phyloP scores from a whole-genome alignment of 768 basidiomycete genomes.

The Punctularia strigosozonata region DNA sequence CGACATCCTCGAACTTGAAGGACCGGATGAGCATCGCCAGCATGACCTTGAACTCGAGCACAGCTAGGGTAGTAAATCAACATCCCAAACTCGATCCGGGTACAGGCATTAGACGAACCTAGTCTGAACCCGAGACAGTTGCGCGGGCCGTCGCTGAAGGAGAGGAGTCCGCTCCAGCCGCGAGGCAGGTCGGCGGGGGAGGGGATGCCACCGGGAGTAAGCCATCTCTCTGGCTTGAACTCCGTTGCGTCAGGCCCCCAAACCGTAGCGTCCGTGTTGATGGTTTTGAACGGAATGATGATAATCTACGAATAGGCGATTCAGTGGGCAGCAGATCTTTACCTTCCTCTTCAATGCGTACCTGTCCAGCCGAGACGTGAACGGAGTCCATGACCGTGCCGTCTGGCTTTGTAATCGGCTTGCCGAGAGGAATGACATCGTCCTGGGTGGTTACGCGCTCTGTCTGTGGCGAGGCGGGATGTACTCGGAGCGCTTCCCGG shows the following conservation, averaged over 20 bases:
- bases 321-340: neutral
- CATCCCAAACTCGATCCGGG: no score
- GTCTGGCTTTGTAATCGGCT: constrained; percentile 18
- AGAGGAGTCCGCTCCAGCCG: constrained; percentile 25
- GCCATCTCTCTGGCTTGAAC: constrained; percentile 30
- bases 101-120: constrained; percentile 15
- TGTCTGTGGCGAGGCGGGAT: constrained; percentile 27
- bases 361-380: constrained; percentile 25
- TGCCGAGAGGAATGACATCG: constrained; percentile 29
- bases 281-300: constrained; percentile 20
- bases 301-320: constrained; percentile 15
- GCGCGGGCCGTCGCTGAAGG: constrained; percentile 31
- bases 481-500: constrained; percentile 30
- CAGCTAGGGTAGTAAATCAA: no score
- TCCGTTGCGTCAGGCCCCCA: constrained; percentile 3
- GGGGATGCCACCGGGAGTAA: constrained; percentile 19
- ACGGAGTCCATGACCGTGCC: constrained; percentile 17
- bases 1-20: constrained; percentile 25
- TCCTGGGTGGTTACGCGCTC: constrained; percentile 27
- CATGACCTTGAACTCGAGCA: constrained; percentile 29
- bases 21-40: constrained; percentile 23
- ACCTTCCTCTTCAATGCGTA: constrained; percentile 12
- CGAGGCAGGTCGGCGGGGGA: constrained; percentile 16
- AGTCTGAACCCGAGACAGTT: constrained; percentile 30
- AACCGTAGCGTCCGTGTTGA: constrained; percentile 1